These are phyloP conservation scores for Neurospora sp. DNA, from an alignment of 495 filamentous ascomycete genomes.

Conservation along the genomic window DNA sequence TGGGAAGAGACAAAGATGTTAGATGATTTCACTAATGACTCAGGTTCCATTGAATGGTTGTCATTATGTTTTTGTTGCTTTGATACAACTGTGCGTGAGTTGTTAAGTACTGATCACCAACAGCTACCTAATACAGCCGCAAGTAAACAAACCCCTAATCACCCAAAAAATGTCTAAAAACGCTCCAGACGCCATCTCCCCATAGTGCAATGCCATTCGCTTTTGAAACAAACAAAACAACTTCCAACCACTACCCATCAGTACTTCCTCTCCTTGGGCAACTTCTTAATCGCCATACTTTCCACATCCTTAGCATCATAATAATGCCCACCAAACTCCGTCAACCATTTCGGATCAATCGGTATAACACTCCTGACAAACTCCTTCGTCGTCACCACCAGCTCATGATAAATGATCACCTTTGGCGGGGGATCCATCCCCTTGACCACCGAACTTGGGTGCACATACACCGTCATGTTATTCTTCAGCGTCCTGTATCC, in stretches of 20 bases:
- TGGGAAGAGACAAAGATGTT: too few relatives aligned
- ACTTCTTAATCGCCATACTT: conserved; percentile 65
- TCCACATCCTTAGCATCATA: conserved; percentile 92
- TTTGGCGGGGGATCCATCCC: conserved; percentile 66
- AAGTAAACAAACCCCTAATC: background rate
- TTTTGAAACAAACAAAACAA: background rate
- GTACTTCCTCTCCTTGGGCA: conserved; percentile 26
- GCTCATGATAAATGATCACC: conserved; percentile 84
- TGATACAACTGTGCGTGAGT: too few relatives aligned
- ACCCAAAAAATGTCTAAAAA: background rate
- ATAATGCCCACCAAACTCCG: conserved; percentile 90
- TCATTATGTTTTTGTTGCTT: background rate
- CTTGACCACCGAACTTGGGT: conserved; percentile 75
- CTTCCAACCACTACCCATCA: background rate
- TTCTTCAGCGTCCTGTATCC: conserved; percentile 94
- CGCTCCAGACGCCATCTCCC: background rate
- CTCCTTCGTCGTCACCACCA: conserved; percentile 89
- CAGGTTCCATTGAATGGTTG: background rate
- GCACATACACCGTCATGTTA: conserved; percentile 77
- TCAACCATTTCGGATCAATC: conserved; percentile 73
- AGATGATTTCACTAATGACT: too few relatives aligned
- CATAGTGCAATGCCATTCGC: background rate
- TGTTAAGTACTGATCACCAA: background rate
- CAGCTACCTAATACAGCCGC: background rate
- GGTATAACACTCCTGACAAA: conserved; percentile 87